phyloP scores from a whole-genome alignment of 1,284 basidiomycete species.

The Moesziomyces sp. region DNA sequence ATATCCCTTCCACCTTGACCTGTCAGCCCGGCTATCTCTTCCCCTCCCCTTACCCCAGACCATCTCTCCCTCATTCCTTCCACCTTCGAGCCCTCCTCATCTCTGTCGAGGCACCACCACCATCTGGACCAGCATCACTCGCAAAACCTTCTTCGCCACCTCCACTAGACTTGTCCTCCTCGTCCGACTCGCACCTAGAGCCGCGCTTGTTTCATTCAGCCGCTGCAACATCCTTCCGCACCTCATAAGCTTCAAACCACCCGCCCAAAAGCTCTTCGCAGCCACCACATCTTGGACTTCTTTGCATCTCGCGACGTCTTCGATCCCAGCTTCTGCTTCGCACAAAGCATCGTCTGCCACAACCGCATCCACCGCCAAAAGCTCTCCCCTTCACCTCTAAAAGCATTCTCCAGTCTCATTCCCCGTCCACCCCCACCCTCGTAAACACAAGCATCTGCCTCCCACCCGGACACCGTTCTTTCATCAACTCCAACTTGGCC shows the following conservation, averaged over 20 bases:
- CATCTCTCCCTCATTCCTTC: slow-evolving; percentile 1
- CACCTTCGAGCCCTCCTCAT: neutral
- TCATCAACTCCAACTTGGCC: slow-evolving; percentile 1
- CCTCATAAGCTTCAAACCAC: too few relatives aligned
- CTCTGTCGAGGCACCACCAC: neutral
- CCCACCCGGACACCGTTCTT: neutral
- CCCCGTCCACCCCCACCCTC: neutral
- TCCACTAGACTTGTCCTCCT: neutral
- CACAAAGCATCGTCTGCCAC: slow-evolving; percentile 13
- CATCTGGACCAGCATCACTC: neutral
- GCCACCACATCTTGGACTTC: neutral
- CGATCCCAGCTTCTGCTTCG: neutral
- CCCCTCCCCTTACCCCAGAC: slow-evolving; percentile 2
- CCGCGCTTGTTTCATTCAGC: neutral
- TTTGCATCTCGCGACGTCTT: neutral
- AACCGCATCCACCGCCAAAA: slow-evolving; percentile 5
- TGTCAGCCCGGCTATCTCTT: neutral
- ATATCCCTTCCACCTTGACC: slow-evolving; percentile 19
- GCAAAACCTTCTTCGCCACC: neutral
- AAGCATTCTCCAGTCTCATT: slow-evolving; percentile 7
- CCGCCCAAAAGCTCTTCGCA: neutral
- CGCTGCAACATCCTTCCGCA: neutral
- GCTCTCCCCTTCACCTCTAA: neutral
- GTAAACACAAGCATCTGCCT: slow-evolving; percentile 1
- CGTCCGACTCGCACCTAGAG: neutral